Percentiles rank a stretch among this genome's conserved stretches.
These are phyloP conservation scores for Cercospora beticola DNA, from an alignment of 2,329 filamentous ascomycete species.

Conservation along the genomic window DNA sequence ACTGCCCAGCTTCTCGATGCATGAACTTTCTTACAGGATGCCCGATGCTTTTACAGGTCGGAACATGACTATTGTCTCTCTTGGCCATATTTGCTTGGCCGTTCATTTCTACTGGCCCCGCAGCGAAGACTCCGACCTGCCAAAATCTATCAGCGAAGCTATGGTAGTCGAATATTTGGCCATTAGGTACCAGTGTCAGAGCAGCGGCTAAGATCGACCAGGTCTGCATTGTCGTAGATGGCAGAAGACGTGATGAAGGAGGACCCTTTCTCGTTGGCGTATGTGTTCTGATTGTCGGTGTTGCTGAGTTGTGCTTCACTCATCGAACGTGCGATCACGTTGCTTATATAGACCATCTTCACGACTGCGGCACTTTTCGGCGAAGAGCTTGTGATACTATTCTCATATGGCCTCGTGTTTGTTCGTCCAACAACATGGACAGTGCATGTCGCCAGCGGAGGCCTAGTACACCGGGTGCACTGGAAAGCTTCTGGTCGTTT, in stretches of 20 bases:
- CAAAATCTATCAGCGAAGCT: background rate
- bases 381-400: background rate
- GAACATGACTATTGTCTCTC: background rate
- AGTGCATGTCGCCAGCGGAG: background rate
- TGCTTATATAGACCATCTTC: background rate
- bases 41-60: background rate
- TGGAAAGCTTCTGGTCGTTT: too few species aligned
- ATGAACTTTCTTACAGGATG: background rate
- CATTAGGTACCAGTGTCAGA: background rate
- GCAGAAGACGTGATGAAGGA: background rate
- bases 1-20: background rate
- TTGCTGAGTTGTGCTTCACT: background rate
- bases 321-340: background rate
- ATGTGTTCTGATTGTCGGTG: background rate
- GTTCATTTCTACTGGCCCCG: background rate
- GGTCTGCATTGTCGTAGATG: background rate
- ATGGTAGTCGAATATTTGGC: background rate
- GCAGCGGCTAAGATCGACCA: background rate
- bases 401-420: background rate
- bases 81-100: background rate
- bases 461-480: background rate
- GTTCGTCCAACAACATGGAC: background rate
- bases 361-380: background rate
- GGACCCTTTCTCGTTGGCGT: background rate
- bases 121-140: background rate